Base-by-base conservation (phyloP, 2,329 filamentous ascomycete species). In the Colletotrichum tropicale region DNA sequence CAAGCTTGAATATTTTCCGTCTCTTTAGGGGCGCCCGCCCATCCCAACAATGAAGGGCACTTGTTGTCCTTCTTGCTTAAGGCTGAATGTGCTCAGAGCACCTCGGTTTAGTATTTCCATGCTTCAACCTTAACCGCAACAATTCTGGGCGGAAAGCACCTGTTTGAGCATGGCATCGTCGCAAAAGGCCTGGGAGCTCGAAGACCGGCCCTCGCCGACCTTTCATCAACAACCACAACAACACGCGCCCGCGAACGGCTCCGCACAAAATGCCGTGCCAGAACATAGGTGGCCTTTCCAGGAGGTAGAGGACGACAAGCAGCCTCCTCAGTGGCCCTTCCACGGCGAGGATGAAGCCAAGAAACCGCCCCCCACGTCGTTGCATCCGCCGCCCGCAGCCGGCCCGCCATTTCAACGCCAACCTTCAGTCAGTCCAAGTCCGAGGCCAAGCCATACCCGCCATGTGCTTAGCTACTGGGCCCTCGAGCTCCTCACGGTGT, bases 401-500 rank as follows among this genome's bases (percentile, higher is more conserved):
- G 15, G 16, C 48, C 28, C 48, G 38, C 26, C 64, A 32, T 55
- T 28, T 16, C 64, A 55, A 21, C 64, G 28, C 38, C 64, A 66
- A 52, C 18, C 18, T 21, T 34, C 65, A 12, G 18, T 56, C 21
- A 32, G 32, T 9, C 66, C 66, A 8, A 62, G 30, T 21, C 30
- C 58, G 30, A 52, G 16, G 26, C 24, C 48, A 16, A 69, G 34
- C 34, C 66, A 58, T 18, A 38, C 66, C 2, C 56, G 70, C 24
- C 70, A 73, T 16, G 34, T 75, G 12, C 43, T 73, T 9, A 26
- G 70, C 12, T 73, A 75, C 56, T 73, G 70, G 73, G 26, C 61
- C 24, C 64, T 73, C n/a, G 70, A 75, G 56, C 65, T 75, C 13
- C 13, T 67, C 32, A 75, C 70, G 3, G 30, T 75, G 15, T 58